These are phyloP conservation scores for Globisporangium megalacanthum DNA, from an alignment of 352 stramenopile genomes.

Conservation along the genomic window DNA sequence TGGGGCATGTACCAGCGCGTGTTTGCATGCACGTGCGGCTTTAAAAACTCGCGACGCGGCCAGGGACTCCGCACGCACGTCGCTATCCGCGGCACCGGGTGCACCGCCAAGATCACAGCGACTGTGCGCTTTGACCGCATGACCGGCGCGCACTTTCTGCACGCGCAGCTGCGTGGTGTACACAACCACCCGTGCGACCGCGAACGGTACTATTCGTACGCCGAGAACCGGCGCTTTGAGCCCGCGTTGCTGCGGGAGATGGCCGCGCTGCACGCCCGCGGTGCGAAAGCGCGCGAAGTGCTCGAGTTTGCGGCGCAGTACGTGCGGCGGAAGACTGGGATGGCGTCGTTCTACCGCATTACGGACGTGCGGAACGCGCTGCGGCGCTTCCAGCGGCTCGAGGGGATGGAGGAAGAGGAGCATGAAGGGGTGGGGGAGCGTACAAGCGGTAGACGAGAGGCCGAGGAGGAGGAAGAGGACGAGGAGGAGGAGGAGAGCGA, in stretches of 20 bases:
- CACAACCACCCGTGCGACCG: conserved; percentile 6
- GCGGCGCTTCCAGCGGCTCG: not conserved
- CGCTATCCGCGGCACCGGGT: conserved; percentile 3
- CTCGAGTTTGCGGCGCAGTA: not conserved
- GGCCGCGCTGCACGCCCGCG: not conserved
- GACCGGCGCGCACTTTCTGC: not conserved
- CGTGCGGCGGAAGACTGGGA: conserved; percentile 2
- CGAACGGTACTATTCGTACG: conserved; percentile 6
- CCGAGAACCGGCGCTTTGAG: conserved; percentile 3
- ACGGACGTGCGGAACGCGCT: conserved; percentile 5
- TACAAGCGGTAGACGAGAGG: too few relatives aligned
- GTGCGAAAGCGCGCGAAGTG: not conserved
- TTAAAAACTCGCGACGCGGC: not conserved
- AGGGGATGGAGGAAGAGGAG: not conserved
- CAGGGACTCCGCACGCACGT: conserved; percentile 2
- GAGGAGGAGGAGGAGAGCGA: too few relatives aligned
- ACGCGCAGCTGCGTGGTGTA: not conserved
- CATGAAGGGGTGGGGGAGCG: not conserved
- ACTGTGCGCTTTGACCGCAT: not conserved
- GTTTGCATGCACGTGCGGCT: conserved; percentile 4
- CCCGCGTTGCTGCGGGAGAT: conserved; percentile 2
- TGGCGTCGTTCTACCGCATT: conserved; percentile 1
- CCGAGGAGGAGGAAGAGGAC: too few relatives aligned
- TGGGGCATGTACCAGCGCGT: not conserved
- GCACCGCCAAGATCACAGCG: conserved; percentile 4